These are phyloP conservation scores for Plasmodium knowlesi DNA, from an alignment of 169 alveolate species.

Conservation along the genomic window DNA sequence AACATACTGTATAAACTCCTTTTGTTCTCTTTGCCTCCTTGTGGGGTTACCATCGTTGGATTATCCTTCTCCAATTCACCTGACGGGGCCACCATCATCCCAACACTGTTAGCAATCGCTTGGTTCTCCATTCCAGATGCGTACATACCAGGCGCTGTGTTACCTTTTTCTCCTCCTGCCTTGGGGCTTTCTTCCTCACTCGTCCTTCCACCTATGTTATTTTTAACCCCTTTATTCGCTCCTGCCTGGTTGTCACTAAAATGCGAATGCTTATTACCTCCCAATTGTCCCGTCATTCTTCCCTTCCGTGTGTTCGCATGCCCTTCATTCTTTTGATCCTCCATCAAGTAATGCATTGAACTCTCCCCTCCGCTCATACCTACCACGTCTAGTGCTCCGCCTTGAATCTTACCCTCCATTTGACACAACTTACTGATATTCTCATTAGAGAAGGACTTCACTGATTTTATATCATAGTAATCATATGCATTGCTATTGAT, in stretches of 20 bases:
- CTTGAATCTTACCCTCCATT: background rate
- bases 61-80: background rate
- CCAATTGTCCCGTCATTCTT: background rate
- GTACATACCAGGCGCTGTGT: background rate
- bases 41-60: background rate
- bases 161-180: background rate
- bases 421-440: conserved; percentile 5
- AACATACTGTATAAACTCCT: conserved; percentile 27
- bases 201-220: background rate
- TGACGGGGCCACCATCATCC: background rate
- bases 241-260: background rate
- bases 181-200: background rate
- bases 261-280: background rate
- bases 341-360: background rate
- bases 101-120: background rate
- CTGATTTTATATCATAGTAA: conserved; percentile 14
- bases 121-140: background rate
- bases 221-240: background rate
- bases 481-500: conserved; percentile 11
- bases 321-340: background rate
- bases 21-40: background rate
- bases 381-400: background rate
- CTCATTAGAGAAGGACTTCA: conserved; percentile 43
- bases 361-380: background rate
- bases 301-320: background rate